Evolutionary conservation across 768 basidiomycete genomes (phyloP).

Genomic region (Phaffia tasmanica): DNA sequence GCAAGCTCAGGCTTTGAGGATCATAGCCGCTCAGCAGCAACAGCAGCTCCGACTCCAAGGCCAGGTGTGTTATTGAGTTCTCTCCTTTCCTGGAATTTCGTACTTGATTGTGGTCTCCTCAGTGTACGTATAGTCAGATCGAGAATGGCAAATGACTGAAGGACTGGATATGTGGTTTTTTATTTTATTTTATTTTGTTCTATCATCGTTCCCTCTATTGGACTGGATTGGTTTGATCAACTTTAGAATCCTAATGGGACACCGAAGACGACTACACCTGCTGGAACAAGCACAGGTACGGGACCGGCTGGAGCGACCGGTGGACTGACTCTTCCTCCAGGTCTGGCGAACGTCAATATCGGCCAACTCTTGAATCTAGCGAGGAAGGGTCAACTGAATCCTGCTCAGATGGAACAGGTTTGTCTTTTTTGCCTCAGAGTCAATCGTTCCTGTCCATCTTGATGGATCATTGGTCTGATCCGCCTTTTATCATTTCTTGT

Average conservation of each 20-base stretch:
- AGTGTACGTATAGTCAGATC: not conserved
- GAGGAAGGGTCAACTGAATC: not conserved
- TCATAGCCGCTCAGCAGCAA: not conserved
- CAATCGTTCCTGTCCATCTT: too few relatives aligned
- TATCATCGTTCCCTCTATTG: too few relatives aligned
- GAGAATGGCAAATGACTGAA: not conserved
- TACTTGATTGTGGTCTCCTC: not conserved
- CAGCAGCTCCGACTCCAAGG: too few relatives aligned
- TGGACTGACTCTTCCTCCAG: not conserved
- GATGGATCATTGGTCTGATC: not conserved
- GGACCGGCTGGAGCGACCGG: too few relatives aligned
- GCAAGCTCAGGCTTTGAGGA: constrained; percentile 5
- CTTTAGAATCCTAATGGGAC: too few relatives aligned
- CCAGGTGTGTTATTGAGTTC: not conserved
- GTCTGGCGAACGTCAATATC: not conserved
- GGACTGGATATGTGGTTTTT: not conserved
- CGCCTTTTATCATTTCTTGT: not conserved
- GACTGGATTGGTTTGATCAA: too few relatives aligned
- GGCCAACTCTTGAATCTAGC: constrained; percentile 4
- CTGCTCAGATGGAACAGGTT: constrained; percentile 9
- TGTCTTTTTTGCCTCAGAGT: not conserved
- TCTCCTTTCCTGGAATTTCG: not conserved
- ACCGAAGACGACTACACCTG: too few relatives aligned
- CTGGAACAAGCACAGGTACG: too few relatives aligned
- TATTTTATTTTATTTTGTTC: too few relatives aligned